Conservation (phyloP, 495 filamentous ascomycete genomes). For the Penicillium diatomitis region DNA sequence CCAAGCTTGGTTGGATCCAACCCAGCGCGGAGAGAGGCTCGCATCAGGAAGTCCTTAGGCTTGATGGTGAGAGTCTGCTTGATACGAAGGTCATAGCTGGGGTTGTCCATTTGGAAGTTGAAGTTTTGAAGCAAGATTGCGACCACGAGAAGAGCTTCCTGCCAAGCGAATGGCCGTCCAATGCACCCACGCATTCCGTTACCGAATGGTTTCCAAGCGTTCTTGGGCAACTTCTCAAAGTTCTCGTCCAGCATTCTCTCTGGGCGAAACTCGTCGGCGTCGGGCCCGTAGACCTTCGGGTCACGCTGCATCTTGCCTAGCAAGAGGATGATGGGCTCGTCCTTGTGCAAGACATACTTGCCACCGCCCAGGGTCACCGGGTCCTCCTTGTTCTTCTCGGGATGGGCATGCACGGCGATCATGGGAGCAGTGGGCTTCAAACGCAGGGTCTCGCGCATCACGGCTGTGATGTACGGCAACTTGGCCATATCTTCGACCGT, state of each 20-base stretch:
- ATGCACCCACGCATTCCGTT: slow-evolving; percentile 61
- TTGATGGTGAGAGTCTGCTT: slow-evolving; percentile 72
- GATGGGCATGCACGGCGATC: slow-evolving; percentile 33
- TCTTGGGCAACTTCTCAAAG: slow-evolving; percentile 47
- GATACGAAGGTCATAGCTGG: slow-evolving; percentile 45
- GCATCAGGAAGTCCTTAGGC: slow-evolving; percentile 64
- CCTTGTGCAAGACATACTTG: slow-evolving; percentile 51
- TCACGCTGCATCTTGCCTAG: slow-evolving; percentile 56
- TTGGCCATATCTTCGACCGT: slow-evolving; percentile 59
- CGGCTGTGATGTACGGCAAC: slow-evolving; percentile 54
- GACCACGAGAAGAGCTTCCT: slow-evolving; percentile 46
- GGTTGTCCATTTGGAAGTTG: slow-evolving; percentile 49
- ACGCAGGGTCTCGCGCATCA: slow-evolving; percentile 64
- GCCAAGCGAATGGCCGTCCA: slow-evolving; percentile 59
- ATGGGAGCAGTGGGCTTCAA: slow-evolving; percentile 50
- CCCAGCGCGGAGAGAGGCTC: slow-evolving; percentile 49
- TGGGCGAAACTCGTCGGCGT: slow-evolving; percentile 53
- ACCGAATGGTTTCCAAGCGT: slow-evolving; percentile 54
- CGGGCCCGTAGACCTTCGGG: slow-evolving; percentile 52
- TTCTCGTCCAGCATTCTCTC: slow-evolving; percentile 58
- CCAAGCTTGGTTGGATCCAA: slow-evolving; percentile 50
- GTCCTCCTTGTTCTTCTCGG: slow-evolving; percentile 41
- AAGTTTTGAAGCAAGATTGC: slow-evolving; percentile 53
- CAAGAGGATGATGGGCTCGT: slow-evolving; percentile 46
- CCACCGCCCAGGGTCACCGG: slow-evolving; percentile 44